A percentile compares a stretch with the other conserved stretches of the same genome.
These are phyloP conservation scores for Agaricus blazei DNA, from an alignment of 768 basidiomycete species.

Conservation along the genomic window DNA sequence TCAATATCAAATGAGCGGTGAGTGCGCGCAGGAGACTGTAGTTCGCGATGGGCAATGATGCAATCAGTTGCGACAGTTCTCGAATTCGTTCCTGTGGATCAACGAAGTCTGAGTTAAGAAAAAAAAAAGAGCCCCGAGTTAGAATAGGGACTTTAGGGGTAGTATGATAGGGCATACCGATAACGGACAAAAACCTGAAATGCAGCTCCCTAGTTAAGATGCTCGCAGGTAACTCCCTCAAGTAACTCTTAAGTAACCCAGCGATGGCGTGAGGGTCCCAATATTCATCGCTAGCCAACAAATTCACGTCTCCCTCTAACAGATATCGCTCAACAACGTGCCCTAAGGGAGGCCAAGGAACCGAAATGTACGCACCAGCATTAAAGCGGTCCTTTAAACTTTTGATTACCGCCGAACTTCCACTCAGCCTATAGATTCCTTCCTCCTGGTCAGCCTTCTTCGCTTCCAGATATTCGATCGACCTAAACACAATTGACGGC, in stretches of 20 bases:
- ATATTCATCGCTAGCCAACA: conserved; percentile 82
- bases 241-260: conserved; percentile 87
- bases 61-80: conserved; percentile 84
- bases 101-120: conserved; percentile 63
- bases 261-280: conserved; percentile 99
- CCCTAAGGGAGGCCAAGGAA: conserved; percentile 6
- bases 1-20: conserved; percentile 90
- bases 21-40: conserved; percentile 92
- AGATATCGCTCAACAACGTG: not conserved
- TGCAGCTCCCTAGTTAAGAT: conserved; percentile 92
- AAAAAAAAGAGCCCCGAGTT: not conserved
- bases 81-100: conserved; percentile 83
- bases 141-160: conserved; percentile 6
- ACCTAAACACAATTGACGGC: conserved; percentile 92
- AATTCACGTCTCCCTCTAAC: conserved; percentile 93
- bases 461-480: conserved; percentile 90
- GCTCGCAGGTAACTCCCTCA: conserved; percentile 90
- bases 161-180: conserved; percentile 46
- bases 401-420: conserved; percentile 94
- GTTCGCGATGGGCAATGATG: conserved; percentile 84
- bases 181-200: conserved; percentile 84
- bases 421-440: conserved; percentile 94
- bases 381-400: conserved; percentile 92
- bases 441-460: conserved; percentile 96
- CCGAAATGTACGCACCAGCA: conserved; percentile 47